A percentile compares a stretch with the other conserved stretches of the same genome.
These are phyloP conservation scores for Candida yuanshanica DNA, from an alignment of 805 yeast species.

Conservation along the genomic window DNA sequence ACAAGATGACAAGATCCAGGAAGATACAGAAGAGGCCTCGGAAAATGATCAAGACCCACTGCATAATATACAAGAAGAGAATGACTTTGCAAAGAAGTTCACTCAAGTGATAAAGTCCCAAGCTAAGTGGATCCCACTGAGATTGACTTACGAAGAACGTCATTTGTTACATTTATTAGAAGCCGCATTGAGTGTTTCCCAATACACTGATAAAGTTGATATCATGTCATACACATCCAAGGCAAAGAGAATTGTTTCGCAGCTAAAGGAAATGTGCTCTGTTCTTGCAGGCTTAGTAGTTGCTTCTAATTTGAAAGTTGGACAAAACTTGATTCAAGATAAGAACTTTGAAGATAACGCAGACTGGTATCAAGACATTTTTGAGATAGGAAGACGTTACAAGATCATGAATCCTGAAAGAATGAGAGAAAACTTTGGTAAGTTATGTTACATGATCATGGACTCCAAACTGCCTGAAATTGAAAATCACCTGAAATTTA, in stretches of 20 bases:
- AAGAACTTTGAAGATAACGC: constrained; percentile 66
- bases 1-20: constrained; percentile 10
- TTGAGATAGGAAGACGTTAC: constrained; percentile 76
- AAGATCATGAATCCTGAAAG: constrained; percentile 81
- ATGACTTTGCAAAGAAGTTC: constrained; percentile 5
- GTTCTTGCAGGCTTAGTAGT: constrained; percentile 74
- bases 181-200: constrained; percentile 74
- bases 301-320: constrained; percentile 68
- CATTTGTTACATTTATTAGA: constrained; percentile 60
- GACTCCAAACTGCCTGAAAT: constrained; percentile 73
- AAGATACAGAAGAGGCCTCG: constrained; percentile 12
- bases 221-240: constrained; percentile 61
- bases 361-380: constrained; percentile 64
- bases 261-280: constrained; percentile 70
- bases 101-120: constrained; percentile 32
- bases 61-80: constrained; percentile 4
- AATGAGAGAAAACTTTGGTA: constrained; percentile 75
- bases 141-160: constrained; percentile 64
- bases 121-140: constrained; percentile 57
- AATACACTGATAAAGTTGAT: constrained; percentile 76
- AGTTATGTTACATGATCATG: constrained; percentile 79
- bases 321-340: constrained; percentile 57
- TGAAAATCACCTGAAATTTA: constrained; percentile 66
- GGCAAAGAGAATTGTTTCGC: constrained; percentile 64
- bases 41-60: constrained; percentile 19